Base-by-base conservation (phyloP, 2,329 filamentous ascomycete genomes). In the Hymenoscyphus linearis region DNA sequence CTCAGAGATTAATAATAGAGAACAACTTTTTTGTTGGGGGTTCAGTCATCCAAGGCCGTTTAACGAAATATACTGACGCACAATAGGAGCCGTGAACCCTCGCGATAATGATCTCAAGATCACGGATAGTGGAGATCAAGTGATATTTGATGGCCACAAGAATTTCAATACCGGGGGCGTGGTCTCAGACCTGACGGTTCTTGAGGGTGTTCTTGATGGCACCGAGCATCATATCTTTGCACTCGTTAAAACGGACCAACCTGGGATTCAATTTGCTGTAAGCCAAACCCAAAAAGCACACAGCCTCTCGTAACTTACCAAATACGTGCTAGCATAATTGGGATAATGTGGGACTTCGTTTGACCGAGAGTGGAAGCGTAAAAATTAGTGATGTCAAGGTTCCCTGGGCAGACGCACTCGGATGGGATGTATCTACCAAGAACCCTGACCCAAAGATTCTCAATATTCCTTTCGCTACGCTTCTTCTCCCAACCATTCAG, bases 121-220 rank as follows among this genome's bases (percentile, higher is more conserved):
- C 63, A 82, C 76, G 0, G 72, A 76, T 1, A 77, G 83, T 0
- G 83, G 81, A 1, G 80, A 84, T 3, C 74, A 79, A 2, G 71
- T 88, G 14, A 70, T 85, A 2, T 88, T 86, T 71, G 82, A 82
- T 61, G 85, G 85, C 1, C 79, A 78, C 72, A 89, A 89, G 71
- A 78, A 82, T 73, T 88, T 88, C 76, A 88, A 85, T 68, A 89
- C 85, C 0, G 86, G 86, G 0, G 85, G 85, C 27, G 85, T 87
- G 0, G 77, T 89, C 2, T 87, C 84, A 0, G 85, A 89, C 62
- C 73, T 88, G 22, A 87, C 85, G 0, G 83, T 88, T 0, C 77
- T 89, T 0, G 85, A 89, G 67, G 85, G 86, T 22, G 81, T 84
- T 0, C 74, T 80, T n/a, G 79, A 82, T 5, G 81, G 77, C 18